Conservation (phyloP, 2,329 filamentous ascomycete species). For the Trichoderma aggressivum region DNA sequence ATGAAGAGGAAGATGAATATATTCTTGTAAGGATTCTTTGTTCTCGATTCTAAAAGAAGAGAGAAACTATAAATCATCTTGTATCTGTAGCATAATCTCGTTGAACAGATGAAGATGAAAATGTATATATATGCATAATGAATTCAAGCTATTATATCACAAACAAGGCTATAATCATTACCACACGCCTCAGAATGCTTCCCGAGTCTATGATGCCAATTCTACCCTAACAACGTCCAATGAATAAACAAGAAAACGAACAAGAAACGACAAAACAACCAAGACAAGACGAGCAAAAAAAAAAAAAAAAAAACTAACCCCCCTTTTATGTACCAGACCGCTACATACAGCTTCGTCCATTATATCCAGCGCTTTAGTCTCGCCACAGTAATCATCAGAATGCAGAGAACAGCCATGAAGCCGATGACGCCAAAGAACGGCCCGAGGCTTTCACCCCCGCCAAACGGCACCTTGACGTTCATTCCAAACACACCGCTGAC, state of each 20-base stretch:
- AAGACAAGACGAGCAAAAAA: background rate
- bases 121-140: background rate
- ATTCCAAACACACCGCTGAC: constrained; percentile 85
- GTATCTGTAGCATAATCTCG: too few species aligned
- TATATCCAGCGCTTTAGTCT: constrained; percentile 47
- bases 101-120: too few species aligned
- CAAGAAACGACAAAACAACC: background rate
- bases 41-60: background rate
- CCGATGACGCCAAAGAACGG: constrained; percentile 52
- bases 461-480: constrained; percentile 75
- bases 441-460: constrained; percentile 48
- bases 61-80: background rate
- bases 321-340: background rate
- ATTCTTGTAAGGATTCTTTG: too few species aligned
- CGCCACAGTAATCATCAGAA: constrained; percentile 45
- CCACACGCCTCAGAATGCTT: constrained; percentile 10
- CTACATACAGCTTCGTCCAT: background rate
- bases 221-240: background rate
- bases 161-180: constrained; percentile 5
- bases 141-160: background rate
- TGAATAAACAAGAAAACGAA: background rate
- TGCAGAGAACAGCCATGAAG: constrained; percentile 52
- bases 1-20: background rate
- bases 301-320: background rate
- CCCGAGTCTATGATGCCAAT: constrained; percentile 16